These are phyloP conservation scores for Styphnolobium japonicum DNA, from an alignment of 306 rosid genomes.

Conservation along the genomic window DNA sequence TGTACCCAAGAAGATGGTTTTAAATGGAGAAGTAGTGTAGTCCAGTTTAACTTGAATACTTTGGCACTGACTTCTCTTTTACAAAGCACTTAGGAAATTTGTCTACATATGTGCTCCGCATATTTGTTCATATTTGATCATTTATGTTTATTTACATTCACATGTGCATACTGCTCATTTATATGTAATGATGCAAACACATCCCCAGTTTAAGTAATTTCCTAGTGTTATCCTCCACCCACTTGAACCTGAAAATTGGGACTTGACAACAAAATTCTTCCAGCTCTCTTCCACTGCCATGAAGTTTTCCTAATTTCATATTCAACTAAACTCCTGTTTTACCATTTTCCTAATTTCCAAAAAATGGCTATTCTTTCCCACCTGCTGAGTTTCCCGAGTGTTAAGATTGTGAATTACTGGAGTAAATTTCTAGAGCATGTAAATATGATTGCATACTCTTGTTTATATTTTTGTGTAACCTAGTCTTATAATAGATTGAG, in stretches of 20 bases:
- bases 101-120: slow-evolving; percentile 10
- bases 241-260: slow-evolving; percentile 7
- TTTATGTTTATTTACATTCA: not conserved
- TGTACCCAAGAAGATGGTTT: slow-evolving; percentile 76
- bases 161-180: not conserved
- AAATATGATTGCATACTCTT: not conserved
- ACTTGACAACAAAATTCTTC: not conserved
- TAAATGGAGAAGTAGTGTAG: slow-evolving; percentile 84
- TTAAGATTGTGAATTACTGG: not conserved
- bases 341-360: not conserved
- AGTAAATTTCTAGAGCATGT: not conserved
- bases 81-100: not conserved
- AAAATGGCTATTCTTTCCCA: not conserved
- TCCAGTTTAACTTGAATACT: slow-evolving; percentile 71
- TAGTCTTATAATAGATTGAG: not conserved
- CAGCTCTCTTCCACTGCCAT: slow-evolving; percentile 16
- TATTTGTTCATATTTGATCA: slow-evolving; percentile 18
- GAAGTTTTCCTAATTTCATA: not conserved
- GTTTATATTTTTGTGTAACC: not conserved
- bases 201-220: not conserved
- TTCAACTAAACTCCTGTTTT: not conserved
- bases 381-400: not conserved
- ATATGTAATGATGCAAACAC: not conserved
- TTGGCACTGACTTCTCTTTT: slow-evolving; percentile 50
- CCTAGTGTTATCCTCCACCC: not conserved